Evolutionary conservation across 2,329 filamentous ascomycete species (phyloP), one percentile per base, ranked within the genome.

Genomic region (Emmonsiellopsis sp.): DNA sequence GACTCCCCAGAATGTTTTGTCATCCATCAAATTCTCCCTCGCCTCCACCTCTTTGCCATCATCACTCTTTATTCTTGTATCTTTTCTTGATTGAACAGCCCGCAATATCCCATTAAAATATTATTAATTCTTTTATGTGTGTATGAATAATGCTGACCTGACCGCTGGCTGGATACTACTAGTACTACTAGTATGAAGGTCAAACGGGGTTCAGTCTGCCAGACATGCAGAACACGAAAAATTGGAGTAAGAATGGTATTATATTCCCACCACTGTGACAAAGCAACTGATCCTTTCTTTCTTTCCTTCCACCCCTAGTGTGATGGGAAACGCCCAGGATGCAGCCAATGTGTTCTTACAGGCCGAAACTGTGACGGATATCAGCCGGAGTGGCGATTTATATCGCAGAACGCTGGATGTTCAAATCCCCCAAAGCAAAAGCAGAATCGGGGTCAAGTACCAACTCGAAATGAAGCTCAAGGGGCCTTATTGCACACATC

Each of bases 241-340:
- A n/a, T 61, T 14, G 58, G 59, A n/a, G 59, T 61, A 55, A n/a
- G 54, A 32, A n/a, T 27, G 21, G 1, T 27, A 3, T 27, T 27
- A 27, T 27, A 27, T 27, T 27, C 21, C 21, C 21, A 27, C 21
- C 21, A 27, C 21, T 27, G 21, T 5, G 21, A 27, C 21, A 27
- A 27, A 3, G 21, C 21, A 27, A 5, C 21, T 27, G 21, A 27
- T 27, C 5, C 21, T 27, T 27, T 27, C 10, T 14, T 40, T 17
- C 21, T 10, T 7, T 33, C 13, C 49, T 9, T 45, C 31, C 53
- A 13, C 21, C 21, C 21, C 21, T 21, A 63, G 58, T 63, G 62
- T 44, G 62, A 63, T 55, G 63, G 62, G 42, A 64, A 63, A 27
- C 56, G 44, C 10, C 63, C 63, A 2, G 55, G 32, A 31, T 65